phyloP scores from a whole-genome alignment of 495 filamentous ascomycete species.

The Neurospora sp. region DNA sequence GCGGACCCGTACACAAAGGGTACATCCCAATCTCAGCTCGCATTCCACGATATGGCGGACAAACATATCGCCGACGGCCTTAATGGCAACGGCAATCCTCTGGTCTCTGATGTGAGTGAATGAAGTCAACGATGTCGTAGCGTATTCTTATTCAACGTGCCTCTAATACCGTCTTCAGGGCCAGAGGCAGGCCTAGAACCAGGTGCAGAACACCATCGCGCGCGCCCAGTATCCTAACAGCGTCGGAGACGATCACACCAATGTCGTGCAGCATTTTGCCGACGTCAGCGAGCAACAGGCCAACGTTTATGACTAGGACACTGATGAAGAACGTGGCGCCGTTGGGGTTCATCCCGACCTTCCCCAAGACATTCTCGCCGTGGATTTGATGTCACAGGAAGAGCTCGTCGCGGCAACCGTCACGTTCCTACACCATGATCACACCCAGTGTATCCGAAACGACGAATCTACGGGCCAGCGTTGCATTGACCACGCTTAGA shows the following conservation, averaged over 20 bases:
- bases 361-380: neutral
- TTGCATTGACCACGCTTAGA: neutral
- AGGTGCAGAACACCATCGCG: neutral
- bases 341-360: neutral
- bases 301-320: neutral
- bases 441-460: neutral
- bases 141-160: neutral
- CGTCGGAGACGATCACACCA: neutral
- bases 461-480: neutral
- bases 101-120: neutral
- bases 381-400: rapidly evolving
- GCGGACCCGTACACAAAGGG: neutral
- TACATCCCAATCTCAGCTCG: too few relatives aligned
- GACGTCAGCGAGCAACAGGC: neutral
- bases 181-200: neutral
- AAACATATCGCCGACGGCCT: neutral
- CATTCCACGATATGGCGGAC: neutral
- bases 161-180: neutral
- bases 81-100: neutral
- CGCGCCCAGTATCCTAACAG: rapidly evolving
- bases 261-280: neutral
- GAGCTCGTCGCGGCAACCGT: neutral
- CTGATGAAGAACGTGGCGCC: neutral
- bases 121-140: neutral
- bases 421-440: neutral